Evolutionary conservation across 805 yeast species (phyloP).

Genomic region (Zygotorulaspora sp.): DNA sequence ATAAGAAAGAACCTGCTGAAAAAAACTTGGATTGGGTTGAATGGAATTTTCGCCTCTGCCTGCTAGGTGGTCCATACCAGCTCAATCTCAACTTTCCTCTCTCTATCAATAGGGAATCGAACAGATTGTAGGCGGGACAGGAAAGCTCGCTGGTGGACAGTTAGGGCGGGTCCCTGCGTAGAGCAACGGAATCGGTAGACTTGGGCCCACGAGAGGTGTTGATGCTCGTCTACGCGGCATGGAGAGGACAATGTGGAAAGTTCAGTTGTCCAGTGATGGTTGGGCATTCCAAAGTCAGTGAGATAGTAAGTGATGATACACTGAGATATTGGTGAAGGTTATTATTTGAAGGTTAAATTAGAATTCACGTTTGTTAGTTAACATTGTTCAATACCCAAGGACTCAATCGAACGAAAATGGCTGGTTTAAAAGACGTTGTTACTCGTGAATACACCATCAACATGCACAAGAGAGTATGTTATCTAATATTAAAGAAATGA

Average conservation of each 20-base stretch:
- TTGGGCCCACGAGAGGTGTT: too few species aligned
- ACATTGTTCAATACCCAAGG: slow-evolving; percentile 8
- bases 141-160: neutral
- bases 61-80: too few species aligned
- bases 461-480: slow-evolving; percentile 97
- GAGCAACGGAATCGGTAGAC: too few species aligned
- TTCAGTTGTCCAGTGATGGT: slow-evolving; percentile 1
- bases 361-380: too few species aligned
- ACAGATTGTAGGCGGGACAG: neutral
- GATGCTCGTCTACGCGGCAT: too few species aligned
- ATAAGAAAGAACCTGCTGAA: too few species aligned
- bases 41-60: too few species aligned
- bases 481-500: too few species aligned
- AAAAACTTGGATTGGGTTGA: too few species aligned
- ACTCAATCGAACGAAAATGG: slow-evolving; percentile 36
- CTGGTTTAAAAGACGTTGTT: slow-evolving; percentile 92
- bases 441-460: slow-evolving; percentile 99
- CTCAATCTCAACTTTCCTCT: too few species aligned
- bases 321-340: slow-evolving; percentile 1
- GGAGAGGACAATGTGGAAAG: neutral
- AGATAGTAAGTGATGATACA: slow-evolving; percentile 1
- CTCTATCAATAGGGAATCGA: too few species aligned
- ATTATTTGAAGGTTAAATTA: too few species aligned
- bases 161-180: neutral
- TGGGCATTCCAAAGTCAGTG: slow-evolving; percentile 1